phyloP scores from a whole-genome alignment of 148 eudicot species.

The Heliamphora exappendiculata region DNA sequence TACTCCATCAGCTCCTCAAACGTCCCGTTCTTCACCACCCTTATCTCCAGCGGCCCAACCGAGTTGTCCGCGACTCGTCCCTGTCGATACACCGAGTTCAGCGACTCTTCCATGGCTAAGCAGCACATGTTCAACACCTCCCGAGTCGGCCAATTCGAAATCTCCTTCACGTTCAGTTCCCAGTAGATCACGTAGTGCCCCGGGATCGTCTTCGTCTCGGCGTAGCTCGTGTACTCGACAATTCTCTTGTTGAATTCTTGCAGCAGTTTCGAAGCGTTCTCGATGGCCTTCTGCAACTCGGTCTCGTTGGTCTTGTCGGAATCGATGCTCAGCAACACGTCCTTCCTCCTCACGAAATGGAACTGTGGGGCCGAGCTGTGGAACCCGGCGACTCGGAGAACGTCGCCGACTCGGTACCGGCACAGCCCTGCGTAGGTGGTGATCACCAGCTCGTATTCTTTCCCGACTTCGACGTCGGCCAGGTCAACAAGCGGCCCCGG shows the following conservation, averaged over 20 bases:
- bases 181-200: slow-evolving; percentile 55
- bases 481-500: slow-evolving; percentile 43
- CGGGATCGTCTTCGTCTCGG: slow-evolving; percentile 45
- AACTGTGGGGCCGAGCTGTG: slow-evolving; percentile 78
- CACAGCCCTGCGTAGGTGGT: slow-evolving; percentile 63
- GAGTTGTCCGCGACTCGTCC: slow-evolving; percentile 45
- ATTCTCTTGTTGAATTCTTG: slow-evolving; percentile 22
- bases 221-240: slow-evolving; percentile 53
- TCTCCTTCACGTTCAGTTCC: slow-evolving; percentile 34
- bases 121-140: slow-evolving; percentile 37
- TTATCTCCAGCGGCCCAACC: slow-evolving; percentile 55
- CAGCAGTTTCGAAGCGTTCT: slow-evolving; percentile 31
- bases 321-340: slow-evolving; percentile 60
- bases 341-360: slow-evolving; percentile 58
- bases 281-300: slow-evolving; percentile 41
- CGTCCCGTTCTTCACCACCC: slow-evolving; percentile 44
- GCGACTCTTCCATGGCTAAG: slow-evolving; percentile 43
- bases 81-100: slow-evolving; percentile 49
- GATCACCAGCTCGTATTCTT: slow-evolving; percentile 70
- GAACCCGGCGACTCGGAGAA: slow-evolving; percentile 60
- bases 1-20: slow-evolving; percentile 71
- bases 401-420: slow-evolving; percentile 75
- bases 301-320: slow-evolving; percentile 52
- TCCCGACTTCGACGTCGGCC: slow-evolving; percentile 53
- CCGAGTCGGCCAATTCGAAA: slow-evolving; percentile 12